Base-by-base conservation (phyloP, 306 rosid species). In the Lathyrus tuberosus region DNA sequence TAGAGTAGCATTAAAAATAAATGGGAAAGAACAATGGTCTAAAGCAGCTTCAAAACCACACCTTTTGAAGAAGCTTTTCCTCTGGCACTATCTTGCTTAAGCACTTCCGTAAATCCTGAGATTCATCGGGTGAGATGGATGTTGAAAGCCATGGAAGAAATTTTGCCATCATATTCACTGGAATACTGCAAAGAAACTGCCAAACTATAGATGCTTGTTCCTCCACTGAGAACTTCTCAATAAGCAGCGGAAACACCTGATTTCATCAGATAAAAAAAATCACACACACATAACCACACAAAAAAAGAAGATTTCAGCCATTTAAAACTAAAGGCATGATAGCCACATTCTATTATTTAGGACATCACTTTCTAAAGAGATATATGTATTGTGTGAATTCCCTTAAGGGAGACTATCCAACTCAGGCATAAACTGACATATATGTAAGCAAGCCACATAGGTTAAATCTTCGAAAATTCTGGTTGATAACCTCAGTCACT, bases 171-270 rank as follows among this genome's bases (percentile, higher is more conserved):
- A 89, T 87, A 82, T 95, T 83, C 73, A 95, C 97, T 48, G 99
- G 99, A 83, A 95, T 95, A 71, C 97, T 95, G 84, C 99, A 95
- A 62, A 95, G 82, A 83, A 95, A 95, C 81, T 89, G 99, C 97
- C 98, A 95, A 61, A 95, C 96, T 52, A 95, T 78, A 71, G 95
- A 89, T 49, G 99, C 92, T 70, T 91, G 99, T 71, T 91, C 99
- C 78, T 89, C 96, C 5, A 86, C 75, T 4, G 95, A 84, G 84
- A 95, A 95, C 78, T 95, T 95, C 84, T 95, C 96, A 57, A 87
- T 75, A 68, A 95, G 91, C 87, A 95, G 80, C 4, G 97, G 99
- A 80, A 95, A 86, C 48, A 95, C 99, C 99, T 95, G 83, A 69
- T 81, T 78, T 37, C 56, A 72, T 69, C 71, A 80, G 52, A 60